Conservation (phyloP, 1,284 basidiomycete genomes). For the Sporisorium exsertum region DNA sequence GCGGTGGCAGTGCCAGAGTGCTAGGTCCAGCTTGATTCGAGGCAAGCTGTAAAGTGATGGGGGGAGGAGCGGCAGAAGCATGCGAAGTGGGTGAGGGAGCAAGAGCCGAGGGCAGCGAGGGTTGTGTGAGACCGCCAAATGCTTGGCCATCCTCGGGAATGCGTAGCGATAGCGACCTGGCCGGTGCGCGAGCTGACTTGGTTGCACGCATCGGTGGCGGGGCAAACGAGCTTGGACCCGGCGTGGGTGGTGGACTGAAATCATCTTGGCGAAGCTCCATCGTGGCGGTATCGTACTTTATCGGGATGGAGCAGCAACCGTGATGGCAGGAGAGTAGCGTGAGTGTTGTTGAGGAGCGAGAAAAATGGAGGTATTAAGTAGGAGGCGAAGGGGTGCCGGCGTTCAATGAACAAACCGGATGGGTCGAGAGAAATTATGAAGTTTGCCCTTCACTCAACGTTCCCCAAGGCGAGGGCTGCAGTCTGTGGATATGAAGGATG, state of each 20-base stretch:
- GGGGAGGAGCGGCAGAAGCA: conserved; percentile 9
- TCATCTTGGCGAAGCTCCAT: conserved; percentile 18
- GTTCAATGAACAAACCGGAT: conserved; percentile 4
- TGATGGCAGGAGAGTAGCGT: background rate
- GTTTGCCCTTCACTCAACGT: background rate
- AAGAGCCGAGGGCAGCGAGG: conserved; percentile 18
- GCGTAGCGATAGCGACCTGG: conserved; percentile 34
- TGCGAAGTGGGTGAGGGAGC: conserved; percentile 3
- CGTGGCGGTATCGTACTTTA: background rate
- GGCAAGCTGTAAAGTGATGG: conserved; percentile 14
- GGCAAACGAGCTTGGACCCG: conserved; percentile 46
- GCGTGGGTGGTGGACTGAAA: conserved; percentile 41
- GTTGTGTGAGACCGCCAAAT: conserved; percentile 35
- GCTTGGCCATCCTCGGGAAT: conserved; percentile 42
- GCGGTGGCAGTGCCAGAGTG: conserved; percentile 15
- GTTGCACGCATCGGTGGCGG: conserved; percentile 14
- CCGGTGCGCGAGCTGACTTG: conserved; percentile 11
- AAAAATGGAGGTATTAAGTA: conserved; percentile 4
- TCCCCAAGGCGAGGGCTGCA: conserved; percentile 3
- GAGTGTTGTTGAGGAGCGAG: background rate
- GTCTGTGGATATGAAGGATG: conserved; percentile 2
- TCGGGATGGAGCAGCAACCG: background rate
- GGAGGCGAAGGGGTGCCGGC: conserved; percentile 3
- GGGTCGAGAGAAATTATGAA: background rate
- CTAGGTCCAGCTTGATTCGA: conserved; percentile 15